Percentiles rank a stretch among this genome's conserved stretches.
Conservation (phyloP, 2,329 filamentous ascomycete genomes). For the Fusarium sp. region DNA sequence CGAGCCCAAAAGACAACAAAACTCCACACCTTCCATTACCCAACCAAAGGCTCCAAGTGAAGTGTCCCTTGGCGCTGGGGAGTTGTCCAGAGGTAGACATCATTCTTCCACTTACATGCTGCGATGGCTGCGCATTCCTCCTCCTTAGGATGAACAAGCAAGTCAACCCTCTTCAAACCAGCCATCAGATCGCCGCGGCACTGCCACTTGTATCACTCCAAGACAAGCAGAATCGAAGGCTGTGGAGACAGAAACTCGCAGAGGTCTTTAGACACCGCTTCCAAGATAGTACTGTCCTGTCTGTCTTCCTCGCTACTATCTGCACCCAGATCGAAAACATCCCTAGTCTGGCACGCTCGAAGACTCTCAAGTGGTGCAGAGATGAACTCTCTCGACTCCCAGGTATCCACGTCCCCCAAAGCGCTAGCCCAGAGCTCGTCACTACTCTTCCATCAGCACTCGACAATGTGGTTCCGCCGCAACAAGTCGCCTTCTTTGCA, state of each 20-base stretch:
- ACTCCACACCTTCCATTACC: neutral
- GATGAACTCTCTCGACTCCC: neutral
- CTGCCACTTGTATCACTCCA: neutral
- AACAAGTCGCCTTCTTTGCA: neutral
- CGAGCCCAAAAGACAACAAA: neutral
- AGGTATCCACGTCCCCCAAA: neutral
- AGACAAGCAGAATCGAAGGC: neutral
- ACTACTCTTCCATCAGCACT: neutral
- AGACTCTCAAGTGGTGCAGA: neutral
- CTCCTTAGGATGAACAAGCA: neutral
- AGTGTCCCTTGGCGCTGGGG: neutral
- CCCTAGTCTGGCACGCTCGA: neutral
- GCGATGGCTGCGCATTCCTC: neutral
- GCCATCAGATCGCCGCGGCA: neutral
- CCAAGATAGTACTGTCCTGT: neutral
- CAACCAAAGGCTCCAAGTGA: neutral
- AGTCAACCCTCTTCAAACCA: fast-evolving
- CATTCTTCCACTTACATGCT: neutral
- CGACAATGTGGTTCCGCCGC: neutral
- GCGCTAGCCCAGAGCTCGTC: neutral
- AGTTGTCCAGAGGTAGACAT: neutral
- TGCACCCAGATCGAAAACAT: neutral
- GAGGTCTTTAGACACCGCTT: neutral
- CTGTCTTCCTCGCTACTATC: neutral
- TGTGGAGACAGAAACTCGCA: neutral